Evolutionary conservation across 148 eudicot species (phyloP), one percentile per base, ranked within the genome.

Genomic region (Fallopia convolvulus): DNA sequence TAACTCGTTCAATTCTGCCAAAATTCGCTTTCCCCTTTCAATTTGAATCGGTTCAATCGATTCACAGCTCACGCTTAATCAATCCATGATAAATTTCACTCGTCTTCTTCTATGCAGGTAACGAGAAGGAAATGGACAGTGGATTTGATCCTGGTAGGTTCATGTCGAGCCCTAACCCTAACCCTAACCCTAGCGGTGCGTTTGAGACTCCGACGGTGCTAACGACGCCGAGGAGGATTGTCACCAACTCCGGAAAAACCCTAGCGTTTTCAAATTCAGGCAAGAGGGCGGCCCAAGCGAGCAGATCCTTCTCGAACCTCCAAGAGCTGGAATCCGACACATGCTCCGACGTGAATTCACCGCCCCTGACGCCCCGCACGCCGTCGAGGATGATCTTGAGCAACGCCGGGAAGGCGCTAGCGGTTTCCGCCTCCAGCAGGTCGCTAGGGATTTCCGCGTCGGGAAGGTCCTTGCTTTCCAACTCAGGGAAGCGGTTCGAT

Each of bases 401-500:
- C 6, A 74, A 44, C 46, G 36, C 80, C 0, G 82, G 82, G 6
- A 84, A 84, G 44, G 78, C 84, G 0, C 61, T 84, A 30, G 80
- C 82, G 3, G 7, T 55, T 11, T 88, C 96, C 0, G 73, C 75
- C 70, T 91, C 89, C 20, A 71, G 81, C 14, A 81, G 70, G 32
- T 15, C 77, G 3, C 65, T 88, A 53, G 78, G 36, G 0, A 82
- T 47, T 0, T 89, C 91, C 11, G 8, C 21, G 42, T 68, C 72
- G 4, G 18, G 21, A 11, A 36, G 20, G 46, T 68, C 21, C 17
- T 17, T 68, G 72, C 10, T 68, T 14, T 87, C 86, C 8, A 82
- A 75, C 48, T 89, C 89, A 1, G 86, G 88, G 0, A 88, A 86
- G 44, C 79, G 83, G 23, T 80, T 87, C 76, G 89, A 86, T 23